Percentiles rank a stretch among this genome's conserved stretches.
phyloP scores from a whole-genome alignment of 2,329 filamentous ascomycete species.

The Claviceps citrina region DNA sequence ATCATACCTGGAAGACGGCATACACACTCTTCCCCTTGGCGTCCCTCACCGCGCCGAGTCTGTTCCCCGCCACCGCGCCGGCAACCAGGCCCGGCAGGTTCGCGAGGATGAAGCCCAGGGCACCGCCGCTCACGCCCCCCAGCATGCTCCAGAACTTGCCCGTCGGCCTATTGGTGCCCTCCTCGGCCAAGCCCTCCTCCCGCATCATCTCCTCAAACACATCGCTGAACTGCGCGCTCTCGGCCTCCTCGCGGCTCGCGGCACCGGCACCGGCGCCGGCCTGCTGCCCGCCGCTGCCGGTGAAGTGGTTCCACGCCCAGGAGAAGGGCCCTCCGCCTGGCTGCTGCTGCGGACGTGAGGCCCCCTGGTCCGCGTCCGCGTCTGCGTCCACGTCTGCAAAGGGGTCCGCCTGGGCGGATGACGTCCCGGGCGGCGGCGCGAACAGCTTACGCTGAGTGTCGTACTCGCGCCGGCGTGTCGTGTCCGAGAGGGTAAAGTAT shows the following conservation, averaged over 20 bases:
- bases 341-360: conserved; percentile 24
- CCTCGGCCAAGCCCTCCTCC: conserved; percentile 69
- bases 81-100: conserved; percentile 82
- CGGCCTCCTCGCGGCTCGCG: conserved; percentile 36
- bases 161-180: conserved; percentile 42
- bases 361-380: conserved; percentile 22
- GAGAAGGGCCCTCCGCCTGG: conserved; percentile 41
- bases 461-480: conserved; percentile 64
- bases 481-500: conserved; percentile 80
- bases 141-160: conserved; percentile 74
- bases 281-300: conserved; percentile 18
- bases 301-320: conserved; percentile 59
- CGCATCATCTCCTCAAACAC: conserved; percentile 83
- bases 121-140: conserved; percentile 73
- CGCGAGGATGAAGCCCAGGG: conserved; percentile 86
- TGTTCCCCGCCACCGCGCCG: conserved; percentile 81
- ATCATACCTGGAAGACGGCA: conserved; percentile 53
- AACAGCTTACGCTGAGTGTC: conserved; percentile 44
- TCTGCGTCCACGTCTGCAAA: conserved; percentile 23
- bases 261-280: conserved; percentile 8
- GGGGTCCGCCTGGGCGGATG: conserved; percentile 19
- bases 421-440: conserved; percentile 6
- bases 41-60: conserved; percentile 79
- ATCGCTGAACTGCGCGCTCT: conserved; percentile 72
- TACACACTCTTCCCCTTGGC: conserved; percentile 91